These are phyloP conservation scores for Harringtonia lauricola DNA, from an alignment of 2,329 filamentous ascomycete genomes.

Conservation along the genomic window DNA sequence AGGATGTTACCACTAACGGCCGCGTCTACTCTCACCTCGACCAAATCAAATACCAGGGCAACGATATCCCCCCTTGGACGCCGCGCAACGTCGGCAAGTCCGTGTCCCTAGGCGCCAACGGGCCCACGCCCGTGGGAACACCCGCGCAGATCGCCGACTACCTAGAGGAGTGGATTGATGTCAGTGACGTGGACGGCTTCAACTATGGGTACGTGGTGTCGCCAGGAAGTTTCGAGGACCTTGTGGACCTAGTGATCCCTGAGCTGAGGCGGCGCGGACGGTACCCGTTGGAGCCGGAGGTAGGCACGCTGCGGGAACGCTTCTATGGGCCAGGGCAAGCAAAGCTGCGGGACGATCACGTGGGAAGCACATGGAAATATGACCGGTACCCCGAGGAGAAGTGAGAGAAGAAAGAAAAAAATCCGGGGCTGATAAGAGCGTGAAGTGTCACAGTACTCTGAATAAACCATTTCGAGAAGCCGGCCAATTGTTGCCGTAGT, in stretches of 20 bases:
- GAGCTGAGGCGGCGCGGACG: slow-evolving; percentile 7
- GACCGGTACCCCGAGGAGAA: neutral
- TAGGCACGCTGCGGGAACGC: slow-evolving; percentile 3
- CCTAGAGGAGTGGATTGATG: slow-evolving; percentile 54
- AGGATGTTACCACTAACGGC: slow-evolving; percentile 26
- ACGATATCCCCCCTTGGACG: slow-evolving; percentile 3
- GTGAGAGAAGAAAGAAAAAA: too few relatives aligned
- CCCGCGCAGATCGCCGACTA: slow-evolving; percentile 54
- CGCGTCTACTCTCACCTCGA: slow-evolving; percentile 16
- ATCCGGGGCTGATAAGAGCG: too few relatives aligned
- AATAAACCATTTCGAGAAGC: too few relatives aligned
- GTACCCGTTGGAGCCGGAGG: slow-evolving; percentile 1
- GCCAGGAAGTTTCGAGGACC: slow-evolving; percentile 10
- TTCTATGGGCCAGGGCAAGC: slow-evolving; percentile 3
- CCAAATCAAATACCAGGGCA: neutral
- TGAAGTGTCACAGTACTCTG: too few relatives aligned
- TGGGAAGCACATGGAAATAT: slow-evolving; percentile 4
- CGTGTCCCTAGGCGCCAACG: slow-evolving; percentile 10
- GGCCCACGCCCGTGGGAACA: slow-evolving; percentile 42
- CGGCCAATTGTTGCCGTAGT: too few relatives aligned
- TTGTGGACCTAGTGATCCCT: slow-evolving; percentile 8
- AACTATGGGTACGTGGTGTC: slow-evolving; percentile 29
- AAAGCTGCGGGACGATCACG: slow-evolving; percentile 2
- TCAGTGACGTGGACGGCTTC: slow-evolving; percentile 64
- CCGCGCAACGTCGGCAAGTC: slow-evolving; percentile 8